Base-by-base conservation (phyloP, 768 basidiomycete species). In the Hygrocybe coccinea region DNA sequence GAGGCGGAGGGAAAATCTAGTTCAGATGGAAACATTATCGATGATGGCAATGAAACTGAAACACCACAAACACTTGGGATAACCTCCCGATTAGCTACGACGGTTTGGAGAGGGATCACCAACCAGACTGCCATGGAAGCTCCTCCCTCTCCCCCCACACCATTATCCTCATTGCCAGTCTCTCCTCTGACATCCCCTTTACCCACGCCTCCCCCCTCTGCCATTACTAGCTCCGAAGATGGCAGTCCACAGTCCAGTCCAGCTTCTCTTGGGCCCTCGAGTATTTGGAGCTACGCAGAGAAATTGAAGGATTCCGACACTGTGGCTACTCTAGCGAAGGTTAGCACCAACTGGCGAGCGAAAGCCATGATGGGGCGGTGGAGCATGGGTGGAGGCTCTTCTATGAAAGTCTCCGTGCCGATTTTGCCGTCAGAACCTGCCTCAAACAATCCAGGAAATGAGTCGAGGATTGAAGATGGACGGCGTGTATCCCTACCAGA, bases 21-120 rank as follows among this genome's bases (percentile, higher is more conserved):
- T 3, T 64, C 57, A 11, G 70, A 69, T 37, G 62, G 54, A 35
- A 68, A 71, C 22, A 57, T 58, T 47, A 54, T 60, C 12, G 76
- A 74, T 17, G 76, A 77, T 6, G 74, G 76, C 15, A 74, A 76
- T 53, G 74, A 78, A 51, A 79, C 79, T 4, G 78, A 80, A 64
- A 75, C 70, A 0, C 69, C 67, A 21, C 50, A 65, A 51, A 60
- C 62, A 5, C 59, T 73, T 19, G 74, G 77, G 11, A 57, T 84
- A 50, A 78, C 79, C 5, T 75, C 81, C 39, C 75, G 80, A 34
- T 64, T 87, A 12, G 81, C 85, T 8, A 80, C 71, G 55, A 81
- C 79, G n/a, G 78, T 89, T 19, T 89, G 87, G 87, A 77, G 79
- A 64, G 88, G 87, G 3, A 82, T 89, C 60, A 87, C 86, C 2